Conservation (phyloP, 1,139 yeast species). For the Saccharomycopsis hybrid region DNA sequence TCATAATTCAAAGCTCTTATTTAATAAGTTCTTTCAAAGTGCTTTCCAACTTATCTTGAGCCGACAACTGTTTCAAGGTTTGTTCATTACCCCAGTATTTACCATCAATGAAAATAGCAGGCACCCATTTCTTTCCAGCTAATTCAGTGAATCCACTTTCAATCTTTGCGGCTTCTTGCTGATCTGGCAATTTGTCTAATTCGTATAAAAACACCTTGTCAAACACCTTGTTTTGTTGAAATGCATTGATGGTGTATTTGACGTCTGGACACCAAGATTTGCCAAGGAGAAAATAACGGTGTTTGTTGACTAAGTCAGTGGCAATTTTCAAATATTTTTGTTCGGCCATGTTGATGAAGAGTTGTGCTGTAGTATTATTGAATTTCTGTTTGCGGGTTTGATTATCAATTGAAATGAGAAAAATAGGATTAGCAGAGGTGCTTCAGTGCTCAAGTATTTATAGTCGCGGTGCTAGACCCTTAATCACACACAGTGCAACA, state of each 20-base stretch:
- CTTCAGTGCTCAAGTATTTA: no score
- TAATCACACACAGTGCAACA: no score
- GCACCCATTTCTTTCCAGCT: conserved; percentile 65
- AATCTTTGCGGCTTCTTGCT: conserved; percentile 45
- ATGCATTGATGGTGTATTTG: conserved; percentile 50
- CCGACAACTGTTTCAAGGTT: conserved; percentile 42
- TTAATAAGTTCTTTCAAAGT: conserved; percentile 7
- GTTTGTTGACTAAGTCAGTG: conserved; percentile 36
- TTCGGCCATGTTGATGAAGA: conserved; percentile 4
- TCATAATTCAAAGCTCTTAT: background rate
- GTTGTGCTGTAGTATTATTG: no score
- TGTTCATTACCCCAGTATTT: conserved; percentile 53
- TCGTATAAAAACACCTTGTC: conserved; percentile 50
- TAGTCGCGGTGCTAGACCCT: no score
- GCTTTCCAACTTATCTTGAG: conserved; percentile 34
- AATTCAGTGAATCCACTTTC: conserved; percentile 56
- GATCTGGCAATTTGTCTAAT: conserved; percentile 48
- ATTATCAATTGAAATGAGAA: no score
- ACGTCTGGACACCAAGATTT: conserved; percentile 81
- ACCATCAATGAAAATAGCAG: conserved; percentile 63
- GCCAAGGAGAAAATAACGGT: conserved; percentile 52
- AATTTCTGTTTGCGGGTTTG: no score
- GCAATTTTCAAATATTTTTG: conserved; percentile 32
- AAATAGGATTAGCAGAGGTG: no score
- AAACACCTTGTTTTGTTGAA: conserved; percentile 43